A percentile compares a stretch with the other conserved stretches of the same genome.
These are phyloP conservation scores for Stemphylium beticola DNA, from an alignment of 2,329 filamentous ascomycete species.

Conservation along the genomic window DNA sequence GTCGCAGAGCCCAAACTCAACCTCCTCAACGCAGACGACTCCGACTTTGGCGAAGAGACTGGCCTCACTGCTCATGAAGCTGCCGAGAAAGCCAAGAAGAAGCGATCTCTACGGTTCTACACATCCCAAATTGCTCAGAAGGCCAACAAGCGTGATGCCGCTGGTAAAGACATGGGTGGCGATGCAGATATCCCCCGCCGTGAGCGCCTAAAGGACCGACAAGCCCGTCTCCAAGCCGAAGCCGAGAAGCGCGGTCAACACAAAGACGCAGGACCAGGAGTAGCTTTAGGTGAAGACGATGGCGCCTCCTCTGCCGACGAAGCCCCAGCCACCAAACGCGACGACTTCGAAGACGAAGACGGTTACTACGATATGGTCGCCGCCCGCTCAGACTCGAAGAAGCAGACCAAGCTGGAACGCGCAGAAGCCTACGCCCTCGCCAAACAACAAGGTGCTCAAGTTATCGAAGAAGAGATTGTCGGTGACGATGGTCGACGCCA, in stretches of 20 bases:
- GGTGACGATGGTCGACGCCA: conserved; percentile 87
- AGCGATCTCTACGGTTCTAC: conserved; percentile 95
- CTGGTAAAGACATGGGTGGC: conserved; percentile 76
- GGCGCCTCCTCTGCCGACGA: conserved; percentile 73
- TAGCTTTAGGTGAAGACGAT: conserved; percentile 67
- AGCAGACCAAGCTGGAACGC: conserved; percentile 75
- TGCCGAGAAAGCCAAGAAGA: conserved; percentile 85
- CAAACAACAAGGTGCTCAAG: conserved; percentile 63
- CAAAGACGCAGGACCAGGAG: conserved; percentile 62
- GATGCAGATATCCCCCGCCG: conserved; percentile 86
- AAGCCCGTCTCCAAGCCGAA: conserved; percentile 85
- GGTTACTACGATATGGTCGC: conserved; percentile 93
- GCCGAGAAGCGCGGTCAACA: conserved; percentile 79
- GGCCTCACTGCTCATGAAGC: conserved; percentile 77
- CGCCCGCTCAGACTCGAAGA: conserved; percentile 67
- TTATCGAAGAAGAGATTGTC: conserved; percentile 71
- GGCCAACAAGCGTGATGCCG: conserved; percentile 79
- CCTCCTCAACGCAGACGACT: conserved; percentile 65
- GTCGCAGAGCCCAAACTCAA: conserved; percentile 35
- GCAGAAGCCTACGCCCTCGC: conserved; percentile 63
- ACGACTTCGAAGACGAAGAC: conserved; percentile 60
- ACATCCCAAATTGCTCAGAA: conserved; percentile 97
- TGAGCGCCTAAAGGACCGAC: conserved; percentile 84
- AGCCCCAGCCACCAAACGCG: conserved; percentile 41
- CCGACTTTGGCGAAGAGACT: conserved; percentile 93